Evolutionary conservation across 768 basidiomycete species (phyloP), one percentile per base, ranked within the genome.

Genomic region (Termitomyces sp.): DNA sequence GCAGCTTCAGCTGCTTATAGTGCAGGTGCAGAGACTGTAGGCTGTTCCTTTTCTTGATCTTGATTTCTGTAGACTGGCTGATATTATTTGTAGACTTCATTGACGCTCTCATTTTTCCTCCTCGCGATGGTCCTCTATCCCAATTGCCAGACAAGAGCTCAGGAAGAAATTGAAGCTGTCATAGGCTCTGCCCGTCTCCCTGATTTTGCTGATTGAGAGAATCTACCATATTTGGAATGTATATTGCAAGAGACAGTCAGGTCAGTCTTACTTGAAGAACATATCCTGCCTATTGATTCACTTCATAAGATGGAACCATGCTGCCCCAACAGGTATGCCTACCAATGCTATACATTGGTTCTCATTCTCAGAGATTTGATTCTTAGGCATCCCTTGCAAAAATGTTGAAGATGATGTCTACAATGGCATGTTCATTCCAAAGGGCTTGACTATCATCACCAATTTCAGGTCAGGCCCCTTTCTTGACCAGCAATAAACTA

Each of bases 71-170:
- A 15, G 14, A 34, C 36, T 4, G 32, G 6, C 3, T 36, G 25
- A 46, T 14, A 14, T 2, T 0, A 7, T 29, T 8, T 0, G 31
- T 11, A 76, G 75, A 73, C 71, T 0, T 70, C 66, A 7, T 67
- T 72, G 9, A 60, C 71, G 0, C 58, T 77, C 1, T 54, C 57
- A 6, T 64, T 70, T 3, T 76, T 81, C 62, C 60, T 80, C 47
- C 66, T 80, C 10, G 74, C 75, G 3, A 77, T 81, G 76, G 69
- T 74, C 6, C 60, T 71, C 9, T 64, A 76, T 61, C 80, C 79
- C 0, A 70, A 74, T 6, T 66, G 71, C 5, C 76, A 75, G 57
- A 57, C 51, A 5, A 71, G 63, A 42, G 79, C 77, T 0, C 81
- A 79, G 56, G 69, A 64, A 1, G 79, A 81, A 63, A 70, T 82